Percentiles rank a stretch among this genome's conserved stretches.
Conservation (phyloP, 2,329 filamentous ascomycete genomes). For the Cladophialophora yegresii region DNA sequence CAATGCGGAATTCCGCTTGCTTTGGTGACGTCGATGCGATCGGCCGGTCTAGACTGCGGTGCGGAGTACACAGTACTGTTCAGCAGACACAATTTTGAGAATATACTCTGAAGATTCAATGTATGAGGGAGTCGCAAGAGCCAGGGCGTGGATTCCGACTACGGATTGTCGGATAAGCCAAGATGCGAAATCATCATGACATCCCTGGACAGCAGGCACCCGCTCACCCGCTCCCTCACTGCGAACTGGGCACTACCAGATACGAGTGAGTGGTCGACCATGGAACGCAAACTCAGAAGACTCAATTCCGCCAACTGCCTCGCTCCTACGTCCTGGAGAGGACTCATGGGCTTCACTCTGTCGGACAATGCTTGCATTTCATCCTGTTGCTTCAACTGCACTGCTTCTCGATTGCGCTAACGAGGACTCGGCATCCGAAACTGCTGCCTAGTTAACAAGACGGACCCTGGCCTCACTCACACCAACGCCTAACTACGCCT, state of each 20-base stretch:
- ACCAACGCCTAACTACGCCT: too few species aligned
- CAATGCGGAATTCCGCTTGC: too few species aligned
- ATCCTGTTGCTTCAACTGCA: too few species aligned
- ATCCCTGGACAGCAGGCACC: too few species aligned
- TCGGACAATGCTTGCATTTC: neutral
- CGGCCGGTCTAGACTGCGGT: too few species aligned
- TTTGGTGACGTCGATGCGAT: too few species aligned
- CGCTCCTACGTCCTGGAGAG: neutral
- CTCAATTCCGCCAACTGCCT: neutral
- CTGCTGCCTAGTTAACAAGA: neutral
- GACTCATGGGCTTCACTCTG: neutral
- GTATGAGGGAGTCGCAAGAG: neutral
- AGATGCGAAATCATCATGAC: neutral
- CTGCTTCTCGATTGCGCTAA: neutral
- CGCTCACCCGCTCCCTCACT: too few species aligned
- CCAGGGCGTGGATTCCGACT: neutral
- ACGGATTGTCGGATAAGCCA: neutral
- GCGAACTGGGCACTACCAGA: neutral
- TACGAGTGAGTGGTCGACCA: too few species aligned
- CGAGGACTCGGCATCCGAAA: neutral
- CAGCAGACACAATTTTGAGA: too few species aligned
- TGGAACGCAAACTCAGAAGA: neutral
- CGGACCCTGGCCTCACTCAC: neutral
- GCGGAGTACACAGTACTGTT: too few species aligned
- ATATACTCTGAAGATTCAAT: too few species aligned